These are phyloP conservation scores for Aspergillus sp. DNA, from an alignment of 2,329 filamentous ascomycete genomes.

Conservation along the genomic window DNA sequence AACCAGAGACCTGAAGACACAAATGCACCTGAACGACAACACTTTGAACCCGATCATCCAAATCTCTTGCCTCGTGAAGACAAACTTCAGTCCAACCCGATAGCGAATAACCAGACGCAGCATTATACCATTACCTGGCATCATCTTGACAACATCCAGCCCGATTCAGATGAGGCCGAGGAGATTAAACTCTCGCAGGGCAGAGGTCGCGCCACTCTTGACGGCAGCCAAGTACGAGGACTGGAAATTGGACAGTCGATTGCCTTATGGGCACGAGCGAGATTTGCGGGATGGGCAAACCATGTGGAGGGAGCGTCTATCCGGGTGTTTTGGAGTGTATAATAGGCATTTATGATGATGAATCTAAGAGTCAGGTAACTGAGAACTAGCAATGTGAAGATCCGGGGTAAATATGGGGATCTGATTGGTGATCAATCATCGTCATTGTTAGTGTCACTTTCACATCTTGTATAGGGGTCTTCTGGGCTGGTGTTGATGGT, in stretches of 20 bases:
- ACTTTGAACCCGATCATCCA: conserved; percentile 18
- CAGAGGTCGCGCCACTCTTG: conserved; percentile 29
- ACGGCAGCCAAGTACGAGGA: conserved; percentile 29
- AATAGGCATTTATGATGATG: background rate
- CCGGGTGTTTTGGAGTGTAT: conserved; percentile 35
- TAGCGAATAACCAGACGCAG: conserved; percentile 13
- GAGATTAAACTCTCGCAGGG: conserved; percentile 26
- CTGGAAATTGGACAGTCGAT: conserved; percentile 34
- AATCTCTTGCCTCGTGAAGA: conserved; percentile 23
- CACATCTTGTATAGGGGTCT: background rate
- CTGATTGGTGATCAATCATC: background rate
- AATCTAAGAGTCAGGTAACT: no score
- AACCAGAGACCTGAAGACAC: conserved; percentile 10
- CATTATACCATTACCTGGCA: conserved; percentile 30
- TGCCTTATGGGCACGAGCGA: conserved; percentile 32
- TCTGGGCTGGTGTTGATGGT: no score
- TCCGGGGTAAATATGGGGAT: background rate
- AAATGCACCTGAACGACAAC: conserved; percentile 4
- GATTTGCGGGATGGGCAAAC: conserved; percentile 34
- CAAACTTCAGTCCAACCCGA: conserved; percentile 28
- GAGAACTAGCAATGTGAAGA: no score
- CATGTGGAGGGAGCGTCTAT: conserved; percentile 25
- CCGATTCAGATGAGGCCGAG: conserved; percentile 27
- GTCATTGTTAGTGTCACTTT: background rate
- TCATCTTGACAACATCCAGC: conserved; percentile 23